phyloP scores from a whole-genome alignment of 208 protist species.

The Novymonas esmeraldas region DNA sequence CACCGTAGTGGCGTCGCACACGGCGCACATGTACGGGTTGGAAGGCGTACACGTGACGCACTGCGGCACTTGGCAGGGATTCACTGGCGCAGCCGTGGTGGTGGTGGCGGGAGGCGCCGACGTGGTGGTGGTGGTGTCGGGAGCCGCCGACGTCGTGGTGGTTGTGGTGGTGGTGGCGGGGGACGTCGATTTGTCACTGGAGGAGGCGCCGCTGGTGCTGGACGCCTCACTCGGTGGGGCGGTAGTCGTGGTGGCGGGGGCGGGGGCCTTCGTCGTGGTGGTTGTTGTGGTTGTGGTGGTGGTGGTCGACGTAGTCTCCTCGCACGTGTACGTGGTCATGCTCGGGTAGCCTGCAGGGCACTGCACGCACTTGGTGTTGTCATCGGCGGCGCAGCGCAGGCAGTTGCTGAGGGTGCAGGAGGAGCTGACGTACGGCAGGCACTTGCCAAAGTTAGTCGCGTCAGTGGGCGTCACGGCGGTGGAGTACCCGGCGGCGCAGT shows the following conservation, averaged over 20 bases:
- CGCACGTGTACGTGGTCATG: conserved; percentile 2
- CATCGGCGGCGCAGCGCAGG: conserved; percentile 3
- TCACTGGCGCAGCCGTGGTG: not conserved
- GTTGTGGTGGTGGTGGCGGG: not conserved
- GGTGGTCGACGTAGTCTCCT: not conserved
- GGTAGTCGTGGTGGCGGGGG: not conserved
- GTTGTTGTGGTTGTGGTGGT: not conserved
- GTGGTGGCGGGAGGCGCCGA: not conserved
- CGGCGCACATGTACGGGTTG: not conserved
- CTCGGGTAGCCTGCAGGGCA: conserved; percentile 9
- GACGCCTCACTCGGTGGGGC: too few relatives aligned
- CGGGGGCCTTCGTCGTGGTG: not conserved
- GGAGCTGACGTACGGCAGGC: not conserved
- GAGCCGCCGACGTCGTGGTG: too few relatives aligned
- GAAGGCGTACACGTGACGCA: not conserved
- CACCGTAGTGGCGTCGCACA: conserved; percentile 1
- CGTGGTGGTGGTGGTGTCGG: not conserved
- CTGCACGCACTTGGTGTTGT: conserved; percentile 8
- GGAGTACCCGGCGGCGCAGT: conserved; percentile 2
- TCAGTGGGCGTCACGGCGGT: not conserved
- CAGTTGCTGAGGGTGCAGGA: not conserved
- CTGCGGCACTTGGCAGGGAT: not conserved
- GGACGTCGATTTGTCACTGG: too few relatives aligned
- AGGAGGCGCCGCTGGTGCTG: too few relatives aligned
- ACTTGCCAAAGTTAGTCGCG: conserved; percentile 2